A percentile compares a stretch with the other conserved stretches of the same genome.
Evolutionary conservation across 441 rosid genomes (phyloP).

Genomic region (Populus hybrid): DNA sequence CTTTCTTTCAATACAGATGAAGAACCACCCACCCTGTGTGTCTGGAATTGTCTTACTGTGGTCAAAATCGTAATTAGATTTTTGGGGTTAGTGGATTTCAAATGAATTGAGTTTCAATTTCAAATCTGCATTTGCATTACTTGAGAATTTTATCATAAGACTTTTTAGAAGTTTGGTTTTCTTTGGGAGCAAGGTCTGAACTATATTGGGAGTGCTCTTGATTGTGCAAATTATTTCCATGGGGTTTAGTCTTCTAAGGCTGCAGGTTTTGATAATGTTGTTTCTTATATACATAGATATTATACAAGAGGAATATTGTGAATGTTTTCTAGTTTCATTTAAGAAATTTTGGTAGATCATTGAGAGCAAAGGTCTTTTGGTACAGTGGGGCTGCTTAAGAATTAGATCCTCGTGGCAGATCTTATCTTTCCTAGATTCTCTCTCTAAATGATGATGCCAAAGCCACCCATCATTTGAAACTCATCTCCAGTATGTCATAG

Average conservation of each 20-base stretch:
- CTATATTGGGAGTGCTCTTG: background rate
- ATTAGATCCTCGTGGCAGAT: constrained; percentile 8
- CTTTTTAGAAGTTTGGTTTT: background rate
- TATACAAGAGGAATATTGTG: background rate
- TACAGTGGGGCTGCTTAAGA: background rate
- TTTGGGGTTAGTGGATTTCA: background rate
- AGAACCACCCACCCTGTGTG: background rate
- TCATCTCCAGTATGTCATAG: too few species aligned
- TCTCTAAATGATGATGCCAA: background rate
- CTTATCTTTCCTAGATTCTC: constrained; percentile 6
- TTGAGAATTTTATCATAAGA: background rate
- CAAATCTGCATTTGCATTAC: background rate
- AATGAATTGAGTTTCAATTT: constrained; percentile 3
- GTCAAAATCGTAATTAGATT: background rate
- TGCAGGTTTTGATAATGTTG: background rate
- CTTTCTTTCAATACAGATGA: background rate
- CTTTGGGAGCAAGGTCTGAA: background rate
- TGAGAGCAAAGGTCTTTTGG: background rate
- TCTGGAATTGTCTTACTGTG: background rate
- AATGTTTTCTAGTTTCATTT: background rate
- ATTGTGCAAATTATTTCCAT: background rate
- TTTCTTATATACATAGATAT: background rate
- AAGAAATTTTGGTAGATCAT: background rate
- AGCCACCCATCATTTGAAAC: background rate
- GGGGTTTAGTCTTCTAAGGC: background rate